phyloP scores from a whole-genome alignment of 2,329 filamentous ascomycete genomes.

The Mollisia scopiformis region DNA sequence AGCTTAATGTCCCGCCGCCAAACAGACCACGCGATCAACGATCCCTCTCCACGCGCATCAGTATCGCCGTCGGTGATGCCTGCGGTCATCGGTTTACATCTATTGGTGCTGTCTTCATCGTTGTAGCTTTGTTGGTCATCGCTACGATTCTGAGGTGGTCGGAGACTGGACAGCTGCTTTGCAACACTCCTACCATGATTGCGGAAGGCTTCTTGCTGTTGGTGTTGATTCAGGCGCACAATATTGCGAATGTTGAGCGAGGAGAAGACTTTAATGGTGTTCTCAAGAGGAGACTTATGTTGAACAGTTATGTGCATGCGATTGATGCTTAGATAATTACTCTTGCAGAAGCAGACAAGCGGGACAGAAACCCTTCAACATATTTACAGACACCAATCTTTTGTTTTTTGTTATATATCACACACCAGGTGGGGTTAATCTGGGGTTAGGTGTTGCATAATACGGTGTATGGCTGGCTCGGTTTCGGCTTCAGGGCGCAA shows the following conservation, averaged over 20 bases:
- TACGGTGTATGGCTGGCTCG: background rate
- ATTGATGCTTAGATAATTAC: background rate
- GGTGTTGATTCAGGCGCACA: constrained; percentile 34
- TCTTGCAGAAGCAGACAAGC: background rate
- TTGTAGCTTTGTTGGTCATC: constrained; percentile 26
- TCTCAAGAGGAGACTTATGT: constrained; percentile 31
- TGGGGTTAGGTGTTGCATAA: background rate
- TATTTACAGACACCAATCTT: too few species aligned
- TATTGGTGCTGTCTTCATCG: constrained; percentile 24
- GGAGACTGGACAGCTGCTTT: constrained; percentile 36
- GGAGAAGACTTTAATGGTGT: constrained; percentile 32
- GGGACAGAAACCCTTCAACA: too few species aligned
- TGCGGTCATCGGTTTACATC: constrained; percentile 23
- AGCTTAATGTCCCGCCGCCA: constrained; percentile 23
- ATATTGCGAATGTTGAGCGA: constrained; percentile 30
- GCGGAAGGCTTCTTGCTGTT: constrained; percentile 34
- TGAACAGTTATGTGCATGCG: constrained; percentile 26
- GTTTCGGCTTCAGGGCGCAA: background rate
- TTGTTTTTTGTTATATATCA: background rate
- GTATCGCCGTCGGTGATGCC: constrained; percentile 26
- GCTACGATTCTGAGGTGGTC: constrained; percentile 35
- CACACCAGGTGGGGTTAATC: background rate
- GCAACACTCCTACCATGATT: constrained; percentile 38
- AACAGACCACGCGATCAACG: constrained; percentile 9
- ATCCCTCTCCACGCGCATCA: constrained; percentile 27